Conservation (phyloP, 2,329 filamentous ascomycete genomes). For the Trichoderma oligosporum region DNA sequence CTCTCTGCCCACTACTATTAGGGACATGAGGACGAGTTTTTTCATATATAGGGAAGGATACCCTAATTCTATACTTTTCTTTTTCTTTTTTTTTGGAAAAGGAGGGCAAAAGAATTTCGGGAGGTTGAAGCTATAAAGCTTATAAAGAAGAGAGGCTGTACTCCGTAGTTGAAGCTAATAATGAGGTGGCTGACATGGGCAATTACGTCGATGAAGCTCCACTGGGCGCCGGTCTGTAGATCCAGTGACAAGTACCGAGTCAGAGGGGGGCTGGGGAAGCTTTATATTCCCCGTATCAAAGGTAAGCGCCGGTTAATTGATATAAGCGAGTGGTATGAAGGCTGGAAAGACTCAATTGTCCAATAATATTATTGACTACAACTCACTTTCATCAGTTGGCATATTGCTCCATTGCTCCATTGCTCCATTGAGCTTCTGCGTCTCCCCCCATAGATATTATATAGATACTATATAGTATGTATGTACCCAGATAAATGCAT, state of each 20-base stretch:
- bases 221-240: background rate
- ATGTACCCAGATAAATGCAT: too few relatives aligned
- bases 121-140: background rate
- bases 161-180: background rate
- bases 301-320: too few relatives aligned
- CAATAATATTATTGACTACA: too few relatives aligned
- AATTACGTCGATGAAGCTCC: constrained; percentile 12
- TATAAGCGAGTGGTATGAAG: too few relatives aligned
- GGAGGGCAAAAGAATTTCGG: background rate
- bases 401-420: too few relatives aligned
- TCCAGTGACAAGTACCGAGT: background rate
- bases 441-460: too few relatives aligned
- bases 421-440: too few relatives aligned
- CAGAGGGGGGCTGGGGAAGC: background rate
- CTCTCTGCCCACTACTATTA: constrained; percentile 24
- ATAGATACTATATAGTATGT: too few relatives aligned
- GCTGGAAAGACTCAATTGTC: too few relatives aligned
- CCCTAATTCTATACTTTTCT: constrained; percentile 15
- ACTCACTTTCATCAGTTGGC: too few relatives aligned
- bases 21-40: constrained; percentile 19
- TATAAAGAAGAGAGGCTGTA: background rate
- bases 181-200: background rate
- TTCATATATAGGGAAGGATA: constrained; percentile 20
- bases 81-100: background rate
- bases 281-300: too few relatives aligned